Conservation (phyloP, 1,284 basidiomycete genomes). For the Chalciporus sp. region DNA sequence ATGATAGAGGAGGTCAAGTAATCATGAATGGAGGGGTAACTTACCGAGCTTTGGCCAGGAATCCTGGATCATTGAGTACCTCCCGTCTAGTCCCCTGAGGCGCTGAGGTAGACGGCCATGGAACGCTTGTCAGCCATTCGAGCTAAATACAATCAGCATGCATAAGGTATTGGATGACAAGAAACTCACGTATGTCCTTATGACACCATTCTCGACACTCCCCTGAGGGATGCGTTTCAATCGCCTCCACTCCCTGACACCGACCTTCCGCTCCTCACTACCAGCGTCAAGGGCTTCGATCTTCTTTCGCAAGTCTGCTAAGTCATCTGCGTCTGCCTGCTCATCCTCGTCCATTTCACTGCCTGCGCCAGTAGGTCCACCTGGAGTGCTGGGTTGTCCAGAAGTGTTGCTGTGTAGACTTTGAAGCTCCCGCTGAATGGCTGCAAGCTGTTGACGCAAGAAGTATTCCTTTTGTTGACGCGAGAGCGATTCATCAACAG, state of each 20-base stretch:
- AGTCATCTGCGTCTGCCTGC: conserved; percentile 74
- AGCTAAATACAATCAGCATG: conserved; percentile 46
- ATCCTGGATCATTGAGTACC: conserved; percentile 51
- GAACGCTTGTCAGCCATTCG: conserved; percentile 83
- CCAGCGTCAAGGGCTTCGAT: conserved; percentile 80
- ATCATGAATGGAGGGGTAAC: conserved; percentile 1
- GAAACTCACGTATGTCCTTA: conserved; percentile 65
- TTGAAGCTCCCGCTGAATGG: conserved; percentile 86
- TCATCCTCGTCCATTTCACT: conserved; percentile 72
- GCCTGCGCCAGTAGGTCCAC: conserved; percentile 13
- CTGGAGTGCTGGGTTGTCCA: conserved; percentile 14
- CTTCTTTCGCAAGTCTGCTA: conserved; percentile 77
- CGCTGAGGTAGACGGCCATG: conserved; percentile 59
- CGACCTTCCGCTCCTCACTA: conserved; percentile 78
- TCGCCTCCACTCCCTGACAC: conserved; percentile 80
- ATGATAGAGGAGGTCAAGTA: neutral
- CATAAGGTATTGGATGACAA: neutral
- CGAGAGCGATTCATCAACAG: conserved; percentile 77
- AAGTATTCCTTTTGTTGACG: conserved; percentile 85
- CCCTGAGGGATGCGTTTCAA: conserved; percentile 75
- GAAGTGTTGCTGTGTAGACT: conserved; percentile 44
- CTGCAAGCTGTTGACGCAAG: conserved; percentile 84
- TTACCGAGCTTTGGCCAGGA: conserved; percentile 60
- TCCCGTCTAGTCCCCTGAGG: conserved; percentile 29
- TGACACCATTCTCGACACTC: conserved; percentile 78